Percentiles rank a stretch among this genome's conserved stretches.
phyloP scores from a whole-genome alignment of 2,329 filamentous ascomycete genomes.

The Colletotrichum sp. region DNA sequence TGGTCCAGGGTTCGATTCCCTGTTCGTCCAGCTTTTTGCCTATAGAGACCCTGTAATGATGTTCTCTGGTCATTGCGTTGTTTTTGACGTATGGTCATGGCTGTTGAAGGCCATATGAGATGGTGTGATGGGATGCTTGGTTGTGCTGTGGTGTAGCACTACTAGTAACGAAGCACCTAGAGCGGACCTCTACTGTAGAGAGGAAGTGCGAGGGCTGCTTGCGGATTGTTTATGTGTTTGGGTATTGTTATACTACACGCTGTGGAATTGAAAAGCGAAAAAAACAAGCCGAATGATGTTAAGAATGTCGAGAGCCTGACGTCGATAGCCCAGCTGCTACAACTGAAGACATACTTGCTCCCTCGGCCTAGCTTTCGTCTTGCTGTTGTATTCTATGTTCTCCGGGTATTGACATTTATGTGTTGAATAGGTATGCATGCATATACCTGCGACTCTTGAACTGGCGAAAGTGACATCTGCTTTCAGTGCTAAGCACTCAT shows the following conservation, averaged over 20 bases:
- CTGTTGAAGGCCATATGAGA: not conserved
- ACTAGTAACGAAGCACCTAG: not conserved
- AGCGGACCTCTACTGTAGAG: not conserved
- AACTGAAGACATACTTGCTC: not conserved
- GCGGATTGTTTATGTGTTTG: not conserved
- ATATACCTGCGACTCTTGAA: not conserved
- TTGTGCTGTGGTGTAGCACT: not conserved
- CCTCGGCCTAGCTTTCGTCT: not conserved
- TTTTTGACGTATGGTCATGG: not conserved
- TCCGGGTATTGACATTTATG: not conserved
- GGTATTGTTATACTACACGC: not conserved
- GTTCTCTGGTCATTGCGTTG: not conserved
- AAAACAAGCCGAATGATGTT: not conserved
- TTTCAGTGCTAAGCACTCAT: not conserved
- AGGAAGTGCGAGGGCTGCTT: not conserved
- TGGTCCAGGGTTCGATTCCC: constrained; percentile 20
- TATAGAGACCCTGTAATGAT: not conserved
- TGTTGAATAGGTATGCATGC: not conserved
- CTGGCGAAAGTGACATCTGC: not conserved
- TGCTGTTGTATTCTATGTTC: not conserved
- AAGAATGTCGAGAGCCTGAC: not conserved
- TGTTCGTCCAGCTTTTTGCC: constrained; percentile 1
- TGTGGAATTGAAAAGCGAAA: not conserved
- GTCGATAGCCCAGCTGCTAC: not conserved
- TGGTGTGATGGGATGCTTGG: not conserved